These are phyloP conservation scores for Fusarium duplospermum DNA, from an alignment of 2,329 filamentous ascomycete species.

Conservation along the genomic window DNA sequence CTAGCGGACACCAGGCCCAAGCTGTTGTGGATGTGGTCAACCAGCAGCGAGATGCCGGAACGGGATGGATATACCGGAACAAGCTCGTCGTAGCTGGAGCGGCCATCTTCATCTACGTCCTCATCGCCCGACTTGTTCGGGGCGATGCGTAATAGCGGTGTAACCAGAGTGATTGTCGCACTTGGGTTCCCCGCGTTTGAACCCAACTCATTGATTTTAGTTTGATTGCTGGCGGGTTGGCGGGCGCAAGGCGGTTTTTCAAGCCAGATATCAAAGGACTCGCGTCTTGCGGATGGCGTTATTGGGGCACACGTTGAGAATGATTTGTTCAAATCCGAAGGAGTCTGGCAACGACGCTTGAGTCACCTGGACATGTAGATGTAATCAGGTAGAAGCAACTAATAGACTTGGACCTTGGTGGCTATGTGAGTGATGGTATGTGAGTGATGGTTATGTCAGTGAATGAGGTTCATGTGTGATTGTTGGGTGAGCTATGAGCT, in stretches of 20 bases:
- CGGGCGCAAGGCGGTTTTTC: slow-evolving; percentile 31
- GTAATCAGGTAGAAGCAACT: slow-evolving; percentile 18
- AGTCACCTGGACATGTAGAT: slow-evolving; percentile 12
- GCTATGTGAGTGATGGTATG: not conserved
- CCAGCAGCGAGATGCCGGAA: slow-evolving; percentile 82
- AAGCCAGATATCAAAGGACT: slow-evolving; percentile 39
- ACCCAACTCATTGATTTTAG: slow-evolving; percentile 20
- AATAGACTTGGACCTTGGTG: slow-evolving; percentile 16
- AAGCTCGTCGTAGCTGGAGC: slow-evolving; percentile 79
- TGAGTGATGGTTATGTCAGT: not conserved
- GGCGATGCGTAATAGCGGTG: slow-evolving; percentile 47
- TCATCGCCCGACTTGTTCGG: slow-evolving; percentile 80
- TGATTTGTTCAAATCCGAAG: slow-evolving; percentile 20
- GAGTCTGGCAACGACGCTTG: slow-evolving; percentile 7
- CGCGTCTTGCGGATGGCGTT: slow-evolving; percentile 42
- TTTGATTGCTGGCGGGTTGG: slow-evolving; percentile 22
- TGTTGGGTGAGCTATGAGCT: not conserved
- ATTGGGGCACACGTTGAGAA: slow-evolving; percentile 30
- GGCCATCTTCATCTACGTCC: slow-evolving; percentile 82
- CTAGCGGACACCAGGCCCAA: slow-evolving; percentile 73
- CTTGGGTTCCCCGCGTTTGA: slow-evolving; percentile 5
- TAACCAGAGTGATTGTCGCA: slow-evolving; percentile 1
- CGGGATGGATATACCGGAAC: slow-evolving; percentile 84
- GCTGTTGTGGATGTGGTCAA: slow-evolving; percentile 81
- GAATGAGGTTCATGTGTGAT: not conserved